Base-by-base conservation (phyloP, 495 filamentous ascomycete genomes). In the Tuber brumale region DNA sequence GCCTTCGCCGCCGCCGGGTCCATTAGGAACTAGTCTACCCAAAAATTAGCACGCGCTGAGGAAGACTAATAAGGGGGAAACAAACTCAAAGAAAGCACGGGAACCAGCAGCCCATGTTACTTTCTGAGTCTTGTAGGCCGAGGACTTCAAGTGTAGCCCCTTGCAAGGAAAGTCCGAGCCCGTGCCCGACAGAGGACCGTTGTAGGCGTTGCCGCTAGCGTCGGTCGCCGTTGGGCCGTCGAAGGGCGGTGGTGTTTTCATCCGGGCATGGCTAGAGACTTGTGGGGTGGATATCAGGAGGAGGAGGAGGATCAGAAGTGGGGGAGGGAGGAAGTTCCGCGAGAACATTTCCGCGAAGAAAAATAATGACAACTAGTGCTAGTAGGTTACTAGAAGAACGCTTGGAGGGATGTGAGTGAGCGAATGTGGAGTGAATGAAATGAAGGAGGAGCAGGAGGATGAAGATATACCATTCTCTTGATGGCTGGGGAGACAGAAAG, bases 91-190 rank as follows among this genome's bases (percentile, higher is more conserved):
- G 42, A 69, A 74, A 16, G 72, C 81, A 1, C 82, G 78, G 66
- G 84, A 79, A 57, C 91, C 92, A 14, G 90, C 88, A 5, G 82
- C 83, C 76, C 87, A 92, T 10, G 85, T 87, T 27, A 84, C 86
- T 9, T 70, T 77, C 1, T 80, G 74, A 5, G 73, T 74, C 35
- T 44, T 76, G 45, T 83, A 71, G 43, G 77, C 43, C 12, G 23
- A 43, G 0, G 76, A 12, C 10, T 86, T 82, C 27, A 78, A 81
- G 70, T 86, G 86, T 46, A 87, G 87, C 3, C 83, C 82, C 81
- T 86, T 87, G 78, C 86, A 87, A 9, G 86, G 83, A 73, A 85
- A 87, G 39, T 87, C 81, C 18, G 81, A 61, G 1, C 81, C 81
- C 39, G 76, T 72, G 5, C 57, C 44, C 2, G 57, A 69, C 0